A percentile compares a stretch with the other conserved stretches of the same genome.
phyloP scores from a whole-genome alignment of 306 rosid species.

The Alnus rubra region DNA sequence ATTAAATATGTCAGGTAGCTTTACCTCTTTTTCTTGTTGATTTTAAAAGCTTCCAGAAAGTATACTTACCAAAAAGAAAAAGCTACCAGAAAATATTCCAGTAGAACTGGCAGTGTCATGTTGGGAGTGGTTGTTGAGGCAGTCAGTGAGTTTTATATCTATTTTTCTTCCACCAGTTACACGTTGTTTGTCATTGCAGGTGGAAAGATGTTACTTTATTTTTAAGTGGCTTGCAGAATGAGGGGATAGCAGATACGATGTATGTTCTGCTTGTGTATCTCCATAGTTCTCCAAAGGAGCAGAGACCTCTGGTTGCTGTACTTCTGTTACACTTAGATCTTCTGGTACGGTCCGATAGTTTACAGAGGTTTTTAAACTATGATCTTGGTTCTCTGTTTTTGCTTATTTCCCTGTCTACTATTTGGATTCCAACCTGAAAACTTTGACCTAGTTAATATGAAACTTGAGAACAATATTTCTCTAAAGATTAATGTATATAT shows the following conservation, averaged over 20 bases:
- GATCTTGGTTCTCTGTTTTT: slow-evolving; percentile 1
- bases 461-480: background rate
- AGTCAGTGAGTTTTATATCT: background rate
- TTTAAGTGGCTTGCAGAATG: slow-evolving; percentile 53
- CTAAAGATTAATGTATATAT: background rate
- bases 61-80: background rate
- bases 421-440: background rate
- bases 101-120: background rate
- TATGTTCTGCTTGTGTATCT: slow-evolving; percentile 51
- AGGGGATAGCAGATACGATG: slow-evolving; percentile 45
- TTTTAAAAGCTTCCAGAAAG: too few relatives aligned
- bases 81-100: background rate
- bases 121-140: background rate
- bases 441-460: background rate
- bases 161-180: background rate
- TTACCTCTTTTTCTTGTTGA: too few relatives aligned
- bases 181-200: slow-evolving; percentile 37
- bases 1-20: too few relatives aligned
- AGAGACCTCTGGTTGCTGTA: slow-evolving; percentile 59
- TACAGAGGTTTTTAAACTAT: slow-evolving; percentile 10
- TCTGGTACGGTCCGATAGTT: slow-evolving; percentile 46
- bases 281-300: slow-evolving; percentile 45
- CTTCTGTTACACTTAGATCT: slow-evolving; percentile 63
- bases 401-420: slow-evolving; percentile 8
- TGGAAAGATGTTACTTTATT: slow-evolving; percentile 58